Percentiles rank a stretch among this genome's conserved stretches.
These are phyloP conservation scores for Raddia distichophylla DNA, from an alignment of 176 grass and related monocot species.

Conservation along the genomic window DNA sequence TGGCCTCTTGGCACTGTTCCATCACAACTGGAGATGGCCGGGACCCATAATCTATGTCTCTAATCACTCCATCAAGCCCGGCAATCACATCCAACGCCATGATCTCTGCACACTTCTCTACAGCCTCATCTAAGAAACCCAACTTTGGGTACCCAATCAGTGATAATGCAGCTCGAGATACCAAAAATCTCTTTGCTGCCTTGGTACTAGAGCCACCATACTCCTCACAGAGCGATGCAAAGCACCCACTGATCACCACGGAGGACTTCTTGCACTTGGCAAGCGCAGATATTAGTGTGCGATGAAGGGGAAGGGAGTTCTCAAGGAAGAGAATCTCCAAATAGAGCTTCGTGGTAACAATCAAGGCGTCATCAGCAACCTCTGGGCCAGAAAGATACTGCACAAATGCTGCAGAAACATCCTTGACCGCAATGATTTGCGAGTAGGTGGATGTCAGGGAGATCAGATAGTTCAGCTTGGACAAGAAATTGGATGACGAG, in stretches of 20 bases:
- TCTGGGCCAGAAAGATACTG: constrained; percentile 57
- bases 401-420: constrained; percentile 66
- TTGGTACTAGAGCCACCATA: constrained; percentile 65
- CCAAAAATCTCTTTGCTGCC: constrained; percentile 73
- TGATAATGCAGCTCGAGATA: constrained; percentile 76
- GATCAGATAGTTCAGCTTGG: constrained; percentile 69
- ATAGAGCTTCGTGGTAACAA: constrained; percentile 59
- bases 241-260: constrained; percentile 57
- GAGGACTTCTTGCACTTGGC: constrained; percentile 68
- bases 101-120: constrained; percentile 65
- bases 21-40: constrained; percentile 85
- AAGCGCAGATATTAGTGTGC: constrained; percentile 80
- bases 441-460: constrained; percentile 82
- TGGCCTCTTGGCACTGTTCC: constrained; percentile 95
- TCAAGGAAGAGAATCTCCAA: constrained; percentile 91
- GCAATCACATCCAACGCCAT: constrained; percentile 76
- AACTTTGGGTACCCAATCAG: constrained; percentile 95
- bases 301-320: constrained; percentile 85
- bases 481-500: constrained; percentile 55
- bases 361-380: constrained; percentile 41
- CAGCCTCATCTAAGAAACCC: constrained; percentile 78
- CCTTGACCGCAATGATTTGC: constrained; percentile 68
- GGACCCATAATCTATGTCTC: constrained; percentile 66
- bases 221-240: constrained; percentile 70
- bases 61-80: constrained; percentile 65